Evolutionary conservation across 2,329 filamentous ascomycete species (phyloP), one percentile per base, ranked within the genome.

Genomic region (Talaromyces marneffei): DNA sequence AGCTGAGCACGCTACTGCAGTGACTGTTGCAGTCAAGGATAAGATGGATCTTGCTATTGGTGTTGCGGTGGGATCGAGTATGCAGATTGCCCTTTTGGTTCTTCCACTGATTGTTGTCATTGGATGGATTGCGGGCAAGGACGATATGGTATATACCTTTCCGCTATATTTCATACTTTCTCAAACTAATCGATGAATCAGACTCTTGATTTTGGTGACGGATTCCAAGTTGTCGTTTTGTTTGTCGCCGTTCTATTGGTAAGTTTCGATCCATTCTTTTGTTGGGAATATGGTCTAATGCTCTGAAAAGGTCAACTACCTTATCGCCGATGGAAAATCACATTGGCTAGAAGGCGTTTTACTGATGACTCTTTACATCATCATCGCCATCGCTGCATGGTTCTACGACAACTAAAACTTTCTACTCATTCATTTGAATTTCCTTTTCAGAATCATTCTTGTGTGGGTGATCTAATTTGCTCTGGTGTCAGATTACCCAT

Each of bases 151-250:
- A 69, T 31, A 67, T 6, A 18, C 18, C 16, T n/a, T 29, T 42
- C n/a, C 12, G 4, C 33, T 5, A 10, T 40, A 6, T 4, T 14
- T 27, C 9, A 42, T 29, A 16, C 27, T 12, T 42, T 42, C 6
- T 2, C 33, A 40, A 50, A 63, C 65, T 70, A 62, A 67, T 37
- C 56, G 4, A 20, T 4, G 2, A 7, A 25, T 54, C 29, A 75
- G 74, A 90, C 87, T 20, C 82, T 96, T 4, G 88, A 88, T 72
- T 94, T 96, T 72, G 91, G 60, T 39, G 60, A 95, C 70, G 87
- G 87, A 0, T 97, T 97, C 79, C 91, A 96, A 77, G 87, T 96
- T 14, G 88, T 81, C 2, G 75, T 84, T 1, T 73, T 87, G 1
- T 87, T 87, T 63, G 81, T 87, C 25, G 74, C 78, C n/a, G 76